Evolutionary conservation across 306 rosid genomes (phyloP), one percentile per base, ranked within the genome.

Genomic region (Mimosa pudica): DNA sequence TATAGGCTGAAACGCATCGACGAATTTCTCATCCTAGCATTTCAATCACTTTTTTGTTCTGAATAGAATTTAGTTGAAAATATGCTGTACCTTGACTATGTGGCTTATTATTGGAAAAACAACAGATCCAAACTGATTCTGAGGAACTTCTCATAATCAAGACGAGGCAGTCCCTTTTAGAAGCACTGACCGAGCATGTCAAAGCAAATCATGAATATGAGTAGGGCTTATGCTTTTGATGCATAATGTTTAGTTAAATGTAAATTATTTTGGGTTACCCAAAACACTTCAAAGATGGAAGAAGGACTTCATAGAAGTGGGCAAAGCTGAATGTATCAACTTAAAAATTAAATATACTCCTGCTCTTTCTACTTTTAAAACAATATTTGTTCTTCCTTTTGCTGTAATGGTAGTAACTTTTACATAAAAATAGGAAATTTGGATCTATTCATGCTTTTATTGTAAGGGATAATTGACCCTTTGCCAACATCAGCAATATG

Each of bases 131-230:
- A 33, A 33, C 76, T 33, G 63, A 71, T 51, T 71, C 63, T 49
- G 62, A 71, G 36, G 76, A 71, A 14, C 76, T 71, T 71, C 76
- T 71, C 38, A 71, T 71, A 71, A 71, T 71, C 62, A 71, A 71
- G 76, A 71, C 76, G 16, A 71, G 76, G 76, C 44, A 71, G 38
- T 71, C 76, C 63, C 63, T 49, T 71, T 16, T 71, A 62, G 76
- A 71, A 71, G 76, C 76, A 71, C 47, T 71, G 63, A 71, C 76
- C 9, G 46, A 71, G 63, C 61, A 48, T 79, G 89, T 90, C 72
- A 80, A 83, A 81, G 85, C 77, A 73, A 90, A 88, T 74, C 94
- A 88, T 85, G 90, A 91, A 65, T 90, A 90, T 44, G 92, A 90
- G 92, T 90, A 87, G 85, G 89, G 75, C 76, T 79, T 36, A 61